Evolutionary conservation across 176 grass and related monocot genomes (phyloP).

Genomic region (Chrysopogon serrulatus): DNA sequence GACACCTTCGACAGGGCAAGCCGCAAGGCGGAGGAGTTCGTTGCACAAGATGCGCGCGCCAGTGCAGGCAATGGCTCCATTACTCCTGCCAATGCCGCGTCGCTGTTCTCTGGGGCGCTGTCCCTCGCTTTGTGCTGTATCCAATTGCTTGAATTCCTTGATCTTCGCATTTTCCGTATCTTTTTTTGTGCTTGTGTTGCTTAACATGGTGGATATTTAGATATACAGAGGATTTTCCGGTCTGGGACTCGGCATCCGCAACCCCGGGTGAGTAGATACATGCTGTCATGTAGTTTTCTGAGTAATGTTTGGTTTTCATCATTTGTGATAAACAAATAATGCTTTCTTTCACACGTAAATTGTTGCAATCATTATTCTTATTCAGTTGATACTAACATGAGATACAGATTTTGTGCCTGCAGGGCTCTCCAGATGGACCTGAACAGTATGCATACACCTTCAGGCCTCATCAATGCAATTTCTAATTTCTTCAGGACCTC

Average conservation of each 20-base stretch:
- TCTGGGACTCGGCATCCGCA: conserved; percentile 75
- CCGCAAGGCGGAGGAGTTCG: conserved; percentile 64
- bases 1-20: conserved; percentile 50
- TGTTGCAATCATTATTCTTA: conserved; percentile 2
- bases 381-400: conserved; percentile 25
- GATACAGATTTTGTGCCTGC: conserved; percentile 88
- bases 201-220: conserved; percentile 39
- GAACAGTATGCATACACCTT: conserved; percentile 67
- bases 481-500: not conserved
- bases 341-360: not conserved
- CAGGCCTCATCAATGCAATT: not conserved
- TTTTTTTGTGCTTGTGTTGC: not conserved
- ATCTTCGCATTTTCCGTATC: not conserved
- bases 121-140: conserved; percentile 98
- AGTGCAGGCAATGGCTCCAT: conserved; percentile 21
- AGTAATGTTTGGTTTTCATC: not conserved
- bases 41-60: conserved; percentile 41
- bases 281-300: not conserved
- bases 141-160: conserved; percentile 22
- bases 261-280: conserved; percentile 59
- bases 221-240: conserved; percentile 93
- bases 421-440: conserved; percentile 95
- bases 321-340: not conserved
- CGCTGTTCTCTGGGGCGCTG: conserved; percentile 80
- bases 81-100: conserved; percentile 18